A percentile compares a stretch with the other conserved stretches of the same genome.
phyloP scores from a whole-genome alignment of 768 basidiomycete genomes.

The Boletus rex-veris region DNA sequence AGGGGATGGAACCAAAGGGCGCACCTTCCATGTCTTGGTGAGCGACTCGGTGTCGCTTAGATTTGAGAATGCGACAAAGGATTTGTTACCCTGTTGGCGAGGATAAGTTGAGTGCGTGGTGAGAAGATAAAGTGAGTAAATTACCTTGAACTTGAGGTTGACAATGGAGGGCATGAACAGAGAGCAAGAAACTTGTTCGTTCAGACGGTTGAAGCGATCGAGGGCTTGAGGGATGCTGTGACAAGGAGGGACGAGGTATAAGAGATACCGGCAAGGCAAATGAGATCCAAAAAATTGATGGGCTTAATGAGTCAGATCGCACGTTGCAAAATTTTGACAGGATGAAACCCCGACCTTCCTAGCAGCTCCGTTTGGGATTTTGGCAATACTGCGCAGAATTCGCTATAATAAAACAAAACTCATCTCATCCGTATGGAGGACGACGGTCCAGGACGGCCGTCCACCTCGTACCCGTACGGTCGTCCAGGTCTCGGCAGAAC shows the following conservation, averaged over 20 bases:
- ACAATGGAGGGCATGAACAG: constrained; percentile 70
- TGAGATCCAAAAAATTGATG: constrained; percentile 7
- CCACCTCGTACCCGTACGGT: constrained; percentile 19
- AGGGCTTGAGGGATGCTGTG: constrained; percentile 9
- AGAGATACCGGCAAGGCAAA: constrained; percentile 24
- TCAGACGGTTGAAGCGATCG: constrained; percentile 14
- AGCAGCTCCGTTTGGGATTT: constrained; percentile 26
- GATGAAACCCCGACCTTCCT: constrained; percentile 34
- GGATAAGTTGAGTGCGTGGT: constrained; percentile 4
- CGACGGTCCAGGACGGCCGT: constrained; percentile 17
- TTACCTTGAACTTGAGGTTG: constrained; percentile 82
- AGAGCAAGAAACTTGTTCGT: not conserved
- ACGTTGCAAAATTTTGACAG: constrained; percentile 29
- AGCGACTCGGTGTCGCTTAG: constrained; percentile 79
- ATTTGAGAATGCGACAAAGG: constrained; percentile 90
- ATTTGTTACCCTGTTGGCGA: constrained; percentile 76
- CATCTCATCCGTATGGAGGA: not conserved
- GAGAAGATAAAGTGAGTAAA: not conserved
- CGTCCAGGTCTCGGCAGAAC: constrained; percentile 16
- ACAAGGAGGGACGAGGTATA: constrained; percentile 16
- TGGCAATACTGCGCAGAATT: constrained; percentile 9
- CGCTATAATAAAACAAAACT: constrained; percentile 17
- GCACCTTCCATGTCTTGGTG: constrained; percentile 88
- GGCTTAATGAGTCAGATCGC: constrained; percentile 13
- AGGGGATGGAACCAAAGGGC: constrained; percentile 12